These are phyloP conservation scores for Plasmodium blacklocki DNA, from an alignment of 169 alveolate genomes.

Conservation along the genomic window DNA sequence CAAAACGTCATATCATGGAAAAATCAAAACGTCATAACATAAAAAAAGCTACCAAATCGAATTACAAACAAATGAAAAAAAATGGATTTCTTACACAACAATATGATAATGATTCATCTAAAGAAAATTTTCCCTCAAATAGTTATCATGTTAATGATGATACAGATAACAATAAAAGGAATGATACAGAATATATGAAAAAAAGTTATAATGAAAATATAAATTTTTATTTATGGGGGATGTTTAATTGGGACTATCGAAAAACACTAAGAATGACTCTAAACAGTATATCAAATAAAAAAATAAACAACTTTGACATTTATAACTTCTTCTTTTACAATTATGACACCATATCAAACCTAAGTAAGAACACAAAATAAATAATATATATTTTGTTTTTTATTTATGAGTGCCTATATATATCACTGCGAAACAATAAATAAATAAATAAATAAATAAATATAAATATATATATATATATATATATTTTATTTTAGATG, in stretches of 20 bases:
- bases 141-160: not conserved
- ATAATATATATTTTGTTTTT: not conserved
- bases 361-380: conserved; percentile 12
- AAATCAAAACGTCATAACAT: too few species aligned
- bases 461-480: not conserved
- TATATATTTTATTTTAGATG: conserved; percentile 13
- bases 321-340: conserved; percentile 53
- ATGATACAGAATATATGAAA: not conserved
- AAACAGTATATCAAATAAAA: conserved; percentile 53
- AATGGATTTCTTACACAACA: not conserved
- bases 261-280: conserved; percentile 43
- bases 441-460: not conserved
- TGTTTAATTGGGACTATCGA: conserved; percentile 36
- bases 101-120: not conserved
- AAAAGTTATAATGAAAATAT: conserved; percentile 22
- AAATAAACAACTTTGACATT: conserved; percentile 47
- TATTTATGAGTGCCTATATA: not conserved
- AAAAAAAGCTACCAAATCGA: too few species aligned
- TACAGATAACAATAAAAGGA: not conserved
- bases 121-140: not conserved
- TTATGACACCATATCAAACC: conserved; percentile 37
- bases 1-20: too few species aligned
- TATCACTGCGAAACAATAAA: too few species aligned
- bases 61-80: not conserved
- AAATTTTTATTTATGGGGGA: conserved; percentile 61